These are phyloP conservation scores for Rhizophagus prolifer DNA, from an alignment of 192 early-diverging fungal genomes.

Conservation along the genomic window DNA sequence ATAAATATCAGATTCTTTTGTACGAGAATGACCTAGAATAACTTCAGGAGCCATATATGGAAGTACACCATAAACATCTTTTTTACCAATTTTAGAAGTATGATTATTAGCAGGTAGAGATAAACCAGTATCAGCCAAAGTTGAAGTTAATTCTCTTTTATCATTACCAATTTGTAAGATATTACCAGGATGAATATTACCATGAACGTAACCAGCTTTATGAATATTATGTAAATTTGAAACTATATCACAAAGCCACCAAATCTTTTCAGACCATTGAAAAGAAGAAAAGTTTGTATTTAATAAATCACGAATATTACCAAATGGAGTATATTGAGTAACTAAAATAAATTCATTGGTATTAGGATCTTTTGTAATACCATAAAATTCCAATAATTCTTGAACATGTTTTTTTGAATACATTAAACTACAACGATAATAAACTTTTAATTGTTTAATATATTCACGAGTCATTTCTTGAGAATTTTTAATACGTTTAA, in stretches of 20 bases:
- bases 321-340: not conserved
- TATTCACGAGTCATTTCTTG: not conserved
- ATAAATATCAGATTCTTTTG: slow-evolving; percentile 15
- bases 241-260: slow-evolving; percentile 9
- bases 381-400: slow-evolving; percentile 8
- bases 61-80: slow-evolving; percentile 1
- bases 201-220: slow-evolving; percentile 10
- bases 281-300: not conserved
- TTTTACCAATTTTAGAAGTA: not conserved
- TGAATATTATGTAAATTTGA: slow-evolving; percentile 9
- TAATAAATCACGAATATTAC: not conserved
- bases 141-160: not conserved
- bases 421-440: not conserved
- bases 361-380: not conserved
- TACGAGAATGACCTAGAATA: not conserved
- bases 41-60: slow-evolving; percentile 20
- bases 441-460: not conserved
- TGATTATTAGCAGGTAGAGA: not conserved
- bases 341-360: not conserved
- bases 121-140: slow-evolving; percentile 3
- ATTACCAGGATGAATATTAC: slow-evolving; percentile 24
- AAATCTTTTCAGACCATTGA: slow-evolving; percentile 10
- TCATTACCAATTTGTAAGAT: slow-evolving; percentile 13
- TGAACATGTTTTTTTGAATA: not conserved
- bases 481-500: slow-evolving; percentile 26